Base-by-base conservation (phyloP, 2,329 filamentous ascomycete genomes). In the Xylaria sp. region DNA sequence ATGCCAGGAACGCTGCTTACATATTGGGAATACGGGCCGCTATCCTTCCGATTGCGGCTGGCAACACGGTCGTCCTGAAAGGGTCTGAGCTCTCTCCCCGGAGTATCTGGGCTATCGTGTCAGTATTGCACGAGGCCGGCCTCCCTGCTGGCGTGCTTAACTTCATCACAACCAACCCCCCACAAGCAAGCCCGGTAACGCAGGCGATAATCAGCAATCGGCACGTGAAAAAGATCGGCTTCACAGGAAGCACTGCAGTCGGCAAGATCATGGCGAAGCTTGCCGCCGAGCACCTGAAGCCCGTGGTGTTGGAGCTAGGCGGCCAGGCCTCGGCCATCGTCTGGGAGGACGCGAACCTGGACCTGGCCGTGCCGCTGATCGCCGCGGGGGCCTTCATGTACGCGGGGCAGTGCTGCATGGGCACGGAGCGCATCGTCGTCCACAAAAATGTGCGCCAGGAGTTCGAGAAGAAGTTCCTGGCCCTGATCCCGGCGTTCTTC, bases 331-430 rank as follows among this genome's bases (percentile, higher is more conserved):
- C 85, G 0, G 86, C 89, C 2, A 87, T 96, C 56, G 85, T 96
- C 0, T 85, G 89, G 70, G 86, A 90, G 46, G 91, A 96, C 70
- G 91, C 91, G 13, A 83, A 96, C 65, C 69, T 96, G 39, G 80
- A 88, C 24, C 78, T 83, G 20, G 90, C 91, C 0, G 91, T 89
- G 0, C 70, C 78, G 11, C 81, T 85, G 63, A 90, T 87, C 62
- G 84, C 84, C 0, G 69, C 88, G 1, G 91, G 90, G 2, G 78
- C 89, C 0, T 92, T 92, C 67, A 66, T 91, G 55, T 83, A 93
- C 69, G 77, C 78, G 1, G 91, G 91, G 0, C 91, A 96, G 74
- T 85, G 94, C 42, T 95, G 91, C 78, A 94, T 95, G 90, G 81
- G 82, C 17, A 94, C 91, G 0, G 91, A 95, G 73, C 83, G 86